Evolutionary conservation across 2,329 filamentous ascomycete species (phyloP).

Genomic region (Sporothrix humicola): DNA sequence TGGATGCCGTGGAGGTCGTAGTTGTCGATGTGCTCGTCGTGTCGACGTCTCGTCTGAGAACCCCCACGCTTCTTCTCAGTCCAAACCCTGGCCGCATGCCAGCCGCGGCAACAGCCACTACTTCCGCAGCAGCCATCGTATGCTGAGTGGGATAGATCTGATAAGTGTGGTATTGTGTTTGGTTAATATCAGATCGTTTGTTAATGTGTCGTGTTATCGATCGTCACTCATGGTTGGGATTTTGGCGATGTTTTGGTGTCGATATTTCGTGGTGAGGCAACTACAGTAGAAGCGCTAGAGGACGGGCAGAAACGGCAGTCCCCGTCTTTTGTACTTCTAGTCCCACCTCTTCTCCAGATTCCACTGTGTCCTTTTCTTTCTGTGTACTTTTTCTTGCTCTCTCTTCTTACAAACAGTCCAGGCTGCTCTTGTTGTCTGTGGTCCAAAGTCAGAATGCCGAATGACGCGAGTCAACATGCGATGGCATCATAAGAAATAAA

Average conservation of each 20-base stretch:
- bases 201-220: not conserved
- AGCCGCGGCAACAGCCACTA: slow-evolving; percentile 22
- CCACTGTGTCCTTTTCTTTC: not conserved
- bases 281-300: not conserved
- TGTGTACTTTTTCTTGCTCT: slow-evolving; percentile 16
- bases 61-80: slow-evolving; percentile 20
- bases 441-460: slow-evolving; percentile 18
- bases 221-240: not conserved
- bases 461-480: slow-evolving; percentile 33
- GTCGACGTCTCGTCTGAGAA: not conserved
- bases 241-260: not conserved
- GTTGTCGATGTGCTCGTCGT: not conserved
- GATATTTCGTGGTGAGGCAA: too few species aligned
- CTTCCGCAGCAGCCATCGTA: slow-evolving; percentile 31
- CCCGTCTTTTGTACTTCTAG: slow-evolving; percentile 17
- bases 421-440: not conserved
- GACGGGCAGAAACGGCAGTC: not conserved
- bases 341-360: not conserved
- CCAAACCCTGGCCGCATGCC: slow-evolving; percentile 33
- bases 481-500: slow-evolving; percentile 34
- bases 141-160: not conserved
- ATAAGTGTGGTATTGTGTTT: not conserved
- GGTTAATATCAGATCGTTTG: not conserved
- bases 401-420: not conserved
- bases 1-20: too few species aligned